Percentiles rank a stretch among this genome's conserved stretches.
Conservation (phyloP, 1,284 basidiomycete species). For the Marasmius tenuissimus region DNA sequence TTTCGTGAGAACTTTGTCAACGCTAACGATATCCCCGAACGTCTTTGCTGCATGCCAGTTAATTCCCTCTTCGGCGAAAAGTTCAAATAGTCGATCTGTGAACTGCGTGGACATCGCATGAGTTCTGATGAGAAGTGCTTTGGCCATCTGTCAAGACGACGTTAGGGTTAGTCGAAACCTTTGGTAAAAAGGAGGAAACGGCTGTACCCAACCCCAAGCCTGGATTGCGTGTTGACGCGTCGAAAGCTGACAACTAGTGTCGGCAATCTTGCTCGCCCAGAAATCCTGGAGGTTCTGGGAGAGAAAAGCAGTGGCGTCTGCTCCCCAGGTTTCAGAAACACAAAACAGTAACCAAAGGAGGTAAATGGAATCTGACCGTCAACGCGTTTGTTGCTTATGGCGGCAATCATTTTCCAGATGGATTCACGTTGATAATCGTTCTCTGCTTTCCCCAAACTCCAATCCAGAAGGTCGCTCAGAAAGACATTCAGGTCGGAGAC, state of each 20-base stretch:
- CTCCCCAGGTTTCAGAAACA: background rate
- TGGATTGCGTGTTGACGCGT: conserved; percentile 54
- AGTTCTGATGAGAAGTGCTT: conserved; percentile 76
- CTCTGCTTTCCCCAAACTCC: conserved; percentile 52
- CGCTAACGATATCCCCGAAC: conserved; percentile 63
- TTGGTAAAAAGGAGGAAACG: conserved; percentile 4
- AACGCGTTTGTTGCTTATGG: conserved; percentile 75
- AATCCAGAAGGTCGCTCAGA: conserved; percentile 54
- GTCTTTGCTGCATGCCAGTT: conserved; percentile 72
- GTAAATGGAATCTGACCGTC: conserved; percentile 59
- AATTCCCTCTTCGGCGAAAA: conserved; percentile 63
- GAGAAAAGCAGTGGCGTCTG: conserved; percentile 53
- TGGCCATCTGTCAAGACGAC: conserved; percentile 61
- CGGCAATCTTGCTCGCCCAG: conserved; percentile 47
- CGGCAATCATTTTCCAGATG: conserved; percentile 61
- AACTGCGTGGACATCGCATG: conserved; percentile 60
- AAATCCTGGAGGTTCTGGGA: conserved; percentile 40
- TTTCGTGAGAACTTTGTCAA: conserved; percentile 70
- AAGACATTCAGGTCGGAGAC: conserved; percentile 49
- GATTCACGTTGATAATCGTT: conserved; percentile 60
- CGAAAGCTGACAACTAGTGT: conserved; percentile 26
- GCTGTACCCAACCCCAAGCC: conserved; percentile 71
- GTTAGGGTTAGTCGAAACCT: conserved; percentile 12
- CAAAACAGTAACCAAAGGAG: background rate
- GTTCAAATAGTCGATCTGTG: conserved; percentile 64